These are phyloP conservation scores for Begonia masoniana DNA, from an alignment of 306 rosid genomes.

Conservation along the genomic window DNA sequence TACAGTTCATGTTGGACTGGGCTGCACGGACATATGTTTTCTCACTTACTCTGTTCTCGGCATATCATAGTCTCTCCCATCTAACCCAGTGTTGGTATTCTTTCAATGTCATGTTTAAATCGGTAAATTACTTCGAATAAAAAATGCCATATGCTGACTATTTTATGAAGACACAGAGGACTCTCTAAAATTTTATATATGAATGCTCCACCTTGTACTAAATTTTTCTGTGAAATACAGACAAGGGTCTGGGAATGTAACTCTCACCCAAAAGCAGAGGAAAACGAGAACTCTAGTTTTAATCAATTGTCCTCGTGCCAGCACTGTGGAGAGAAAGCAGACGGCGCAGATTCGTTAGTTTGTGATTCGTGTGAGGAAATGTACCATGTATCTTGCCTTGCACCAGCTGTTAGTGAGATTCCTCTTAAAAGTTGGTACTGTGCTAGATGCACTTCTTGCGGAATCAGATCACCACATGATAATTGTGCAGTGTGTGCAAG, in stretches of 20 bases:
- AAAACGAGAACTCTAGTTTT: conserved; percentile 22
- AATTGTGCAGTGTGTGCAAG: conserved; percentile 69
- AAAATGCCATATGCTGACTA: too few species aligned
- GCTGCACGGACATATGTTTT: too few species aligned
- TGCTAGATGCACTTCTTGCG: conserved; percentile 43
- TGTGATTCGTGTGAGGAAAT: conserved; percentile 96
- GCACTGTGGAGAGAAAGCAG: conserved; percentile 55
- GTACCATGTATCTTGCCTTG: conserved; percentile 76
- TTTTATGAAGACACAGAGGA: too few species aligned
- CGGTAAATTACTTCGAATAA: too few species aligned
- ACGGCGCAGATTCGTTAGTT: conserved; percentile 64
- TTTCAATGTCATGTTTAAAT: too few species aligned
- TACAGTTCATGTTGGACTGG: too few species aligned
- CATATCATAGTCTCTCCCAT: too few species aligned
- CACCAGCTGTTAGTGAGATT: conserved; percentile 71
- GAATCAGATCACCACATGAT: conserved; percentile 48
- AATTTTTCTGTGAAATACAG: conserved; percentile 28
- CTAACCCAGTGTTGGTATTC: too few species aligned
- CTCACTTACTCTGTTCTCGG: too few species aligned
- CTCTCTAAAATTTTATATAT: too few species aligned
- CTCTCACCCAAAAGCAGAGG: conserved; percentile 47
- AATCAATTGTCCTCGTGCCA: conserved; percentile 43
- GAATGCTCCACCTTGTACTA: too few species aligned
- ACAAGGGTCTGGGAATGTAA: conserved; percentile 30
- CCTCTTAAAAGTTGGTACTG: conserved; percentile 85